phyloP scores from a whole-genome alignment of 352 stramenopile genomes.

The Phytophthora capsici region DNA sequence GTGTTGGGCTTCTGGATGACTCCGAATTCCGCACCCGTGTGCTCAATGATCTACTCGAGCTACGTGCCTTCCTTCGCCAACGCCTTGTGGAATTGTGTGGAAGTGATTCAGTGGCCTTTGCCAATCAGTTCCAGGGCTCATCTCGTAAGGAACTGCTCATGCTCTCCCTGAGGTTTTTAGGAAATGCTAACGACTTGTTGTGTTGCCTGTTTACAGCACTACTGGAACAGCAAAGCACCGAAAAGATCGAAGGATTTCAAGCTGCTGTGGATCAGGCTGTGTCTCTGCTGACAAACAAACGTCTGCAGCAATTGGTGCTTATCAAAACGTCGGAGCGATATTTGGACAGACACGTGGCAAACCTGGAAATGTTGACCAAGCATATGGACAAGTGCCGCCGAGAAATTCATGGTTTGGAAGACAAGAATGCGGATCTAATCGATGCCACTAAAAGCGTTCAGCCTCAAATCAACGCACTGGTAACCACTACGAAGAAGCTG shows the following conservation, averaged over 20 bases:
- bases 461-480: conserved; percentile 60
- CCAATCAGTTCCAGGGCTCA: conserved; percentile 76
- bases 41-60: conserved; percentile 80
- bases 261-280: conserved; percentile 49
- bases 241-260: conserved; percentile 52
- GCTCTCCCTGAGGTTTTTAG: not conserved
- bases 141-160: conserved; percentile 43
- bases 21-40: conserved; percentile 65
- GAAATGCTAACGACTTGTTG: conserved; percentile 19
- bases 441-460: conserved; percentile 61
- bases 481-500: conserved; percentile 64
- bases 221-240: conserved; percentile 71
- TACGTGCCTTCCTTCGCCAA: conserved; percentile 70
- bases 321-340: conserved; percentile 81
- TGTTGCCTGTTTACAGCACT: conserved; percentile 34
- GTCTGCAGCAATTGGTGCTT: conserved; percentile 76
- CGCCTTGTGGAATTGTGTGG: conserved; percentile 53
- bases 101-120: conserved; percentile 64
- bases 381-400: conserved; percentile 75
- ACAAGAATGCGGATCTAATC: conserved; percentile 78
- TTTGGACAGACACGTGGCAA: conserved; percentile 72
- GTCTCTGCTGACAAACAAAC: conserved; percentile 62
- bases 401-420: conserved; percentile 68
- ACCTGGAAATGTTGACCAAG: conserved; percentile 73
- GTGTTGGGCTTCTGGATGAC: conserved; percentile 58